Base-by-base conservation (phyloP, 805 yeast genomes). In the Millerozyma miso region DNA sequence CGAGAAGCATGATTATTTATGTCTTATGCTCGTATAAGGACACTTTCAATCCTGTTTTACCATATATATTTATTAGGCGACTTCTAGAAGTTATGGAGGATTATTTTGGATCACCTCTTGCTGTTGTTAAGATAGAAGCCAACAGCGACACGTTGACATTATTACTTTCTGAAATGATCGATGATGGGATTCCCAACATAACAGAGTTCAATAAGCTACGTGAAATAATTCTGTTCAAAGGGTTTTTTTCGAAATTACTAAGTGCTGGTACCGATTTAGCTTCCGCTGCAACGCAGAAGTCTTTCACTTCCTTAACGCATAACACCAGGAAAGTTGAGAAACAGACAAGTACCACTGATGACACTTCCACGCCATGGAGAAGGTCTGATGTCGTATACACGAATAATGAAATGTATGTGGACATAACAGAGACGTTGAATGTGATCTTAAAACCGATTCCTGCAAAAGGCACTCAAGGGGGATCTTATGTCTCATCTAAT, bases 321-420 rank as follows among this genome's bases (percentile, higher is more conserved):
- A 42, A 41, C 33, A 34, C 38, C 12, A 37, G 37, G 35, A 15
- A 33, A 19, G 39, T 26, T 4, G 31, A 37, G 5, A 29, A 36
- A 15, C 35, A 20, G 7, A 63, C 14, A n/a, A n/a, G 18, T 18
- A 31, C 44, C 16, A 55, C 58, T 31, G 54, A 59, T 1, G 48
- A 64, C 1, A 53, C 47, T 14, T 55, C 69, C 37, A 43, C 44
- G 6, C 96, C 96, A 1, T 91, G 98, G 98, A 76, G 98, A 53
- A 71, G 78, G 37, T 58, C 81, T 3, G 76, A 80, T 48, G 83
- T 85, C n/a, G 77, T 74, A 50, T 80, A 87, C 58, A 74, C 87
- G 3, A 81, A 81, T 50, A 88, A 91, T 60, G 98, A 91, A 62
- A 72, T 91, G 62, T 88, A 82, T 58, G 84, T 91, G 6, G 98